Base-by-base conservation (phyloP, 768 basidiomycete genomes). In the Mrakia hoshinonis region DNA sequence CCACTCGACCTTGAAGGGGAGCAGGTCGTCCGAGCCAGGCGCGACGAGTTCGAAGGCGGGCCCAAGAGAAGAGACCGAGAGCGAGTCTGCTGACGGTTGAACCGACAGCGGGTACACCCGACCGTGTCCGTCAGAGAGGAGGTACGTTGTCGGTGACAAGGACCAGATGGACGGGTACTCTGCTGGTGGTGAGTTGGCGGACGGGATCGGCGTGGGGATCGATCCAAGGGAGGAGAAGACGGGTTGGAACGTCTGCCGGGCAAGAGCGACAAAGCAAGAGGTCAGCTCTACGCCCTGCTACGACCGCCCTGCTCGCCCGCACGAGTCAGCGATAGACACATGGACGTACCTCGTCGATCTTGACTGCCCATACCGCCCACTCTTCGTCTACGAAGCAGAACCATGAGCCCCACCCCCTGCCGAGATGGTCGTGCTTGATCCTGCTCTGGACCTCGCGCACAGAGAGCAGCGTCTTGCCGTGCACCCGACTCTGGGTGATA, bases 401-500 rank as follows among this genome's bases (percentile, higher is more conserved):
- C 26, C 81, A 79, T 13, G 82, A 81, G 46, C 82, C 77, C 20
- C 77, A 77, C 24, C 84, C 83, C 3, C 85, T 79, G 15, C 83
- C 80, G 18, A 93, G 83, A 76, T 93, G 91, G 75, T 93, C 92
- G 78, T 92, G 89, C 20, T 87, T 84, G 72, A 93, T 89, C 62
- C 91, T 83, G 76, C 88, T 89, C 77, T 89, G 87, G 68, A 92
- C 87, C 75, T 92, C 91, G 70, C 89, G 84, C 75, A 91, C 89
- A 1, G 87, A 86, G 26, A 92, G 82, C 10, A 86, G 85, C 0
- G 84, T 81, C 69, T 82, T 83, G 10, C 85, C 85, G 4, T 89
- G 87, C 48, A 67, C 68, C 34, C 74, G 68, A 39, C 71, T 75
- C 52, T 87, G 85, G 10, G 85, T 82, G 82, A 82, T 84, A 20